These are phyloP conservation scores for Ascochyta viciae-villosae DNA, from an alignment of 2,329 filamentous ascomycete genomes.

Conservation along the genomic window DNA sequence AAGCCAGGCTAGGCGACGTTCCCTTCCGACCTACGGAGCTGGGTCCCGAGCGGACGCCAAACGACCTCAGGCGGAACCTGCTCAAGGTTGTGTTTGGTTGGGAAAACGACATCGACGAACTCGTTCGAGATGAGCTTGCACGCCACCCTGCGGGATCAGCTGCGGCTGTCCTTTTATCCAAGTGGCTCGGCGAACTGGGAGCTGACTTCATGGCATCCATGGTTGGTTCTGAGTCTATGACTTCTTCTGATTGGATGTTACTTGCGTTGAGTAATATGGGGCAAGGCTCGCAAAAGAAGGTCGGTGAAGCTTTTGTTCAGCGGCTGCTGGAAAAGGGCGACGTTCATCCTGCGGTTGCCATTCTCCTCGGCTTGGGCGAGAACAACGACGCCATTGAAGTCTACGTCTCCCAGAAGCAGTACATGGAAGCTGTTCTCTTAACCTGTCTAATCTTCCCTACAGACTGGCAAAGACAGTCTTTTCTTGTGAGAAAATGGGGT, in stretches of 20 bases:
- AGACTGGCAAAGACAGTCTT: constrained; percentile 90
- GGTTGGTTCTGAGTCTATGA: constrained; percentile 80
- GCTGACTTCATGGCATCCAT: constrained; percentile 81
- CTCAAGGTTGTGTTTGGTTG: constrained; percentile 93
- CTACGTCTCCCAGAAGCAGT: constrained; percentile 88
- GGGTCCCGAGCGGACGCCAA: constrained; percentile 57
- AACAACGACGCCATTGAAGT: constrained; percentile 95
- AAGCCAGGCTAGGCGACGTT: constrained; percentile 80
- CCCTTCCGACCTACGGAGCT: constrained; percentile 76
- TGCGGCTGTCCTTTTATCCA: constrained; percentile 81
- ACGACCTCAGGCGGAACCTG: constrained; percentile 89
- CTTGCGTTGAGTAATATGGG: constrained; percentile 90
- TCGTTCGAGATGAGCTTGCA: constrained; percentile 84
- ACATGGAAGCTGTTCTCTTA: constrained; percentile 90
- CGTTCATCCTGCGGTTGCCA: constrained; percentile 88
- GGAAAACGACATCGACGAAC: constrained; percentile 80
- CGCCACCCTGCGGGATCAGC: constrained; percentile 77
- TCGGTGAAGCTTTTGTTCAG: constrained; percentile 89
- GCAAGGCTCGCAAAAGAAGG: constrained; percentile 78
- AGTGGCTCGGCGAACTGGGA: constrained; percentile 90
- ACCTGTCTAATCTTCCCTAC: constrained; percentile 81
- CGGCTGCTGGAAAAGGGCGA: constrained; percentile 88
- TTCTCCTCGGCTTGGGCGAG: constrained; percentile 91
- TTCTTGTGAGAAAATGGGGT: constrained; percentile 92
- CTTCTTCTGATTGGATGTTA: constrained; percentile 96